Conservation (phyloP, 2,329 filamentous ascomycete genomes). For the Ophiostoma novo-ulmi region DNA sequence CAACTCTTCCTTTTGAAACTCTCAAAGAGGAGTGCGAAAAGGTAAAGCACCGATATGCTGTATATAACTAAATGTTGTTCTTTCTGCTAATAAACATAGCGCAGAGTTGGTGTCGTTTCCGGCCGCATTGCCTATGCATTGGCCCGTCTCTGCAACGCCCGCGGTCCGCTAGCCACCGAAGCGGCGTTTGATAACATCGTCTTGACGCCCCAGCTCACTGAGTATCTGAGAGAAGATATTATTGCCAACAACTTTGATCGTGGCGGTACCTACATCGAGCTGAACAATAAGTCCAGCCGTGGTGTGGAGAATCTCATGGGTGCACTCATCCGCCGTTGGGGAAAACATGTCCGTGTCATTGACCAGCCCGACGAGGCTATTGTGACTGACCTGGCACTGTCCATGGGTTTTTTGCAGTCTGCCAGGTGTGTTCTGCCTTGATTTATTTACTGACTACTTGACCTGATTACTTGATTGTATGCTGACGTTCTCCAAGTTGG, state of each 20-base stretch:
- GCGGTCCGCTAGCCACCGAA: conserved; percentile 3
- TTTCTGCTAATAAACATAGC: conserved; percentile 5
- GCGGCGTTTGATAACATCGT: conserved; percentile 13
- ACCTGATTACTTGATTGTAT: too few relatives aligned
- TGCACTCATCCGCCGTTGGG: conserved; percentile 9
- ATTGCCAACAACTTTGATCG: not conserved
- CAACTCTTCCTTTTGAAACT: not conserved
- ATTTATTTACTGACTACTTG: not conserved
- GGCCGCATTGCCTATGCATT: conserved; percentile 8
- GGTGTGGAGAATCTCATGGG: conserved; percentile 16
- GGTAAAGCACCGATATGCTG: not conserved
- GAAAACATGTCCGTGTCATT: conserved; percentile 9
- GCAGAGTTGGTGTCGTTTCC: conserved; percentile 13
- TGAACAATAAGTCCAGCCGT: conserved; percentile 11
- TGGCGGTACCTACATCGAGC: not conserved
- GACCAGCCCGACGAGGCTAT: conserved; percentile 33
- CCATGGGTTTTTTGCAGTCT: conserved; percentile 8
- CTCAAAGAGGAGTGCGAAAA: conserved; percentile 9
- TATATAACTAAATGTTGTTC: not conserved
- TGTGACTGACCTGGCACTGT: not conserved
- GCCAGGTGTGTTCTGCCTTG: not conserved
- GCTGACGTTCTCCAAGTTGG: conserved; percentile 12
- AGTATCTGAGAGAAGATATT: not conserved
- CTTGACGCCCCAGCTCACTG: conserved; percentile 2
- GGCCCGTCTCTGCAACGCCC: not conserved